phyloP scores from a whole-genome alignment of 2,329 filamentous ascomycete species.

The Verticillium nonalfalfae region DNA sequence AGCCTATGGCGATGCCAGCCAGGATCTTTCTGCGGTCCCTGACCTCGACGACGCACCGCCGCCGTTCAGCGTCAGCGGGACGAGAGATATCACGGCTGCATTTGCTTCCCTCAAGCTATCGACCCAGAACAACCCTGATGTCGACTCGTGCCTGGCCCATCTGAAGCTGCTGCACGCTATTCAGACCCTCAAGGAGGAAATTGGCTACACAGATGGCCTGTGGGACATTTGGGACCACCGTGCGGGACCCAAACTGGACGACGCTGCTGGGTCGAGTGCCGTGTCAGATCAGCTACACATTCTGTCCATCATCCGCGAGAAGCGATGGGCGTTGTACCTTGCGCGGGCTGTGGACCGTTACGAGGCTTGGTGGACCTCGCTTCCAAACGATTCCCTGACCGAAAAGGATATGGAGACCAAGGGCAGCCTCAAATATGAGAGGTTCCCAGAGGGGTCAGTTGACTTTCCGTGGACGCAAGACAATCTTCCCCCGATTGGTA shows the following conservation, averaged over 20 bases:
- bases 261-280: slow-evolving; percentile 6
- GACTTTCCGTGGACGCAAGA: slow-evolving; percentile 27
- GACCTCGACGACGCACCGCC: slow-evolving; percentile 7
- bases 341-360: slow-evolving; percentile 64
- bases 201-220: slow-evolving; percentile 61
- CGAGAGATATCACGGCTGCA: slow-evolving; percentile 24
- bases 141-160: slow-evolving; percentile 62
- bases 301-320: slow-evolving; percentile 56
- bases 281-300: slow-evolving; percentile 20
- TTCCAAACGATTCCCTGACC: slow-evolving; percentile 21
- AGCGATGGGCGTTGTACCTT: slow-evolving; percentile 67
- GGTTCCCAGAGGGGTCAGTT: slow-evolving; percentile 19
- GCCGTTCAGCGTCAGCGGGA: slow-evolving; percentile 5
- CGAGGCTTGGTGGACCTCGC: slow-evolving; percentile 54
- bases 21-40: slow-evolving; percentile 1
- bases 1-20: slow-evolving; percentile 3
- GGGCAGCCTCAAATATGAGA: slow-evolving; percentile 22
- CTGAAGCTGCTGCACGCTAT: slow-evolving; percentile 67
- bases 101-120: slow-evolving; percentile 31
- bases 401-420: slow-evolving; percentile 12
- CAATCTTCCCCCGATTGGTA: slow-evolving; percentile 48
- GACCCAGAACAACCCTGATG: slow-evolving; percentile 25
- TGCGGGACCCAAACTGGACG: slow-evolving; percentile 19
- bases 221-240: slow-evolving; percentile 54
- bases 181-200: slow-evolving; percentile 57